These are phyloP conservation scores for Calonectria honghensis DNA, from an alignment of 2,329 filamentous ascomycete genomes.

Conservation along the genomic window DNA sequence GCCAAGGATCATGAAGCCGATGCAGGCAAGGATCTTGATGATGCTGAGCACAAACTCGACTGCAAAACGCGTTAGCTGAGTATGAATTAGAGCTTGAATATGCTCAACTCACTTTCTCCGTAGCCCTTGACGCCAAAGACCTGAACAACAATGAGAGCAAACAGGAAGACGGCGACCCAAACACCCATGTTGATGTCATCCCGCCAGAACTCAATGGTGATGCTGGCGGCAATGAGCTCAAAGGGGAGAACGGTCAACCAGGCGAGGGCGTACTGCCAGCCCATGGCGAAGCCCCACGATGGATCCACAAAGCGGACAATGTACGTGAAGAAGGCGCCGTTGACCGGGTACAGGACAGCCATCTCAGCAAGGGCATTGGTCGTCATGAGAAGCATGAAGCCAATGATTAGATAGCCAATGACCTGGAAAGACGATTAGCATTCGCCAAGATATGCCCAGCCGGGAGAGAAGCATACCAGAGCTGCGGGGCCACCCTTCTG, in stretches of 20 bases:
- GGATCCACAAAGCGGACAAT: conserved; percentile 76
- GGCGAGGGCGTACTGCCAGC: conserved; percentile 61
- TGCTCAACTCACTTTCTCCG: conserved; percentile 59
- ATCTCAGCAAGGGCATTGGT: conserved; percentile 74
- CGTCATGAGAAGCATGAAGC: conserved; percentile 56
- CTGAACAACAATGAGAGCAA: conserved; percentile 69
- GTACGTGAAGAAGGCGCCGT: conserved; percentile 76
- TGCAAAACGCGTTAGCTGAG: conserved; percentile 4
- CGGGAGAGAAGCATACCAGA: conserved; percentile 44
- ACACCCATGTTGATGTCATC: conserved; percentile 65
- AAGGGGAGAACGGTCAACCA: conserved; percentile 69
- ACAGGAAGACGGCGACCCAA: conserved; percentile 71
- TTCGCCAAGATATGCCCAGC: neutral
- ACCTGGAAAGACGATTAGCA: conserved; percentile 9
- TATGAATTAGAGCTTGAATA: neutral
- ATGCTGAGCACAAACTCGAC: conserved; percentile 74
- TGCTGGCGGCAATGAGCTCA: conserved; percentile 68
- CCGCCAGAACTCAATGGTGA: conserved; percentile 71
- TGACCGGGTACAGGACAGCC: conserved; percentile 76
- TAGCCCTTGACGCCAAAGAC: conserved; percentile 71
- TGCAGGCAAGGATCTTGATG: conserved; percentile 72
- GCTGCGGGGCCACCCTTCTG: conserved; percentile 65
- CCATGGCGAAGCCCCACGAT: conserved; percentile 72
- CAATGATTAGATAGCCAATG: conserved; percentile 68
- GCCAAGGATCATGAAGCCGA: conserved; percentile 76